phyloP scores from a whole-genome alignment of 225 moss, liverwort and hornwort genomes.

The Polytrichum formosum region DNA sequence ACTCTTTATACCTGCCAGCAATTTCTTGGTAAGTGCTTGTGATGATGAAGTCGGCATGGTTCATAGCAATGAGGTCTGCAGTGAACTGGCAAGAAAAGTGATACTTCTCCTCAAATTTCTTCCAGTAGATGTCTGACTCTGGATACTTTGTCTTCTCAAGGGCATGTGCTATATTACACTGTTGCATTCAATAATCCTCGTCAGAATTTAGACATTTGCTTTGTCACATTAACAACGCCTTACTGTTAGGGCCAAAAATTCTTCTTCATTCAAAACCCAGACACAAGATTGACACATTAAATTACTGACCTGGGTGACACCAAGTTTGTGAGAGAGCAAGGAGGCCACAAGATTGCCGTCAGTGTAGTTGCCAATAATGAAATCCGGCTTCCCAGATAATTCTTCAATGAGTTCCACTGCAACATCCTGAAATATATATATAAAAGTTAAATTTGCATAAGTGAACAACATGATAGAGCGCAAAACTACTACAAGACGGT shows the following conservation, averaged over 20 bases:
- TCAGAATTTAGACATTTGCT: conserved; percentile 2
- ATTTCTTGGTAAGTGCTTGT: conserved; percentile 97
- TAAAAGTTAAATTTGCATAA: background rate
- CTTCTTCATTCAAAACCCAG: too few relatives aligned
- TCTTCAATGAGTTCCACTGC: conserved; percentile 51
- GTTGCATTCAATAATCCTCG: conserved; percentile 11
- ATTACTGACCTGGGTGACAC: conserved; percentile 74
- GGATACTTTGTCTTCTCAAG: conserved; percentile 97
- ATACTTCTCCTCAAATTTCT: conserved; percentile 80
- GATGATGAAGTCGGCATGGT: conserved; percentile 88
- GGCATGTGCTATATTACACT: conserved; percentile 97
- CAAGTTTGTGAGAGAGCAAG: conserved; percentile 68
- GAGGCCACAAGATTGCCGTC: conserved; percentile 97
- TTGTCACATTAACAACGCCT: background rate
- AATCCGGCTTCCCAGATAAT: conserved; percentile 65
- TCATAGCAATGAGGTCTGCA: conserved; percentile 96
- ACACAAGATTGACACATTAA: too few relatives aligned
- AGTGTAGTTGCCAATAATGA: conserved; percentile 89
- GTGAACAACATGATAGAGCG: too few relatives aligned
- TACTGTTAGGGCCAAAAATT: too few relatives aligned
- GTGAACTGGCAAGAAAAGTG: conserved; percentile 97
- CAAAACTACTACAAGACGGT: too few relatives aligned
- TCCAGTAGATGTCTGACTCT: conserved; percentile 91
- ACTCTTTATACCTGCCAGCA: conserved; percentile 62
- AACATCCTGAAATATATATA: conserved; percentile 54